phyloP scores from a whole-genome alignment of 1,139 yeast species.

The Taphrina confusa region DNA sequence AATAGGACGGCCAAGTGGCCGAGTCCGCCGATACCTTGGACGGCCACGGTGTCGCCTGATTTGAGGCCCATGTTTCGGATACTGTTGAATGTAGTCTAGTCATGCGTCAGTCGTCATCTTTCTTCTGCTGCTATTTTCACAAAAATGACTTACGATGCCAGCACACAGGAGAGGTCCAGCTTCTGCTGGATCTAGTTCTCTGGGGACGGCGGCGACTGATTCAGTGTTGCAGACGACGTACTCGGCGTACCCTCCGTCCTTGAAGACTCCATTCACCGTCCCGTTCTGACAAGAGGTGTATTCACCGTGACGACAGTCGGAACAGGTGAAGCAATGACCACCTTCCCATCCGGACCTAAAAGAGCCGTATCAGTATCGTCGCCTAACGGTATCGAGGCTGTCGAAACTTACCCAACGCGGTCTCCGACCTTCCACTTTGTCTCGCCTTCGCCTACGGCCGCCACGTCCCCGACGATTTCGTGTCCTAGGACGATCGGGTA shows the following conservation, averaged over 20 bases:
- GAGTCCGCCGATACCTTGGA: conserved; percentile 51
- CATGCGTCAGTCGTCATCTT: conserved; percentile 46
- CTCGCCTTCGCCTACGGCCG: conserved; percentile 59
- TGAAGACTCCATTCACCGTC: conserved; percentile 21
- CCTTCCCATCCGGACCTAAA: conserved; percentile 44
- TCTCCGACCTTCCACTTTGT: conserved; percentile 74
- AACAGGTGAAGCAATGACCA: conserved; percentile 22
- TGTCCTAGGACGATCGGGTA: conserved; percentile 52
- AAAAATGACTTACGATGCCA: conserved; percentile 46
- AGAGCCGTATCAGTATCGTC: neutral
- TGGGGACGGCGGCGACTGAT: conserved; percentile 41
- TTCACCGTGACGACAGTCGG: conserved; percentile 15
- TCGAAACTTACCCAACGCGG: conserved; percentile 55
- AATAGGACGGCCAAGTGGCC: conserved; percentile 51
- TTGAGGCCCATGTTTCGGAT: conserved; percentile 40
- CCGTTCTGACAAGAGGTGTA: conserved; percentile 21
- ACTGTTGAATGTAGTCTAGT: conserved; percentile 18
- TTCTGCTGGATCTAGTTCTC: conserved; percentile 49
- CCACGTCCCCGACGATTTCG: conserved; percentile 60
- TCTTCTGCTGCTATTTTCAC: neutral
- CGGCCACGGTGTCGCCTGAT: conserved; percentile 47
- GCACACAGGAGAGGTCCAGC: conserved; percentile 52
- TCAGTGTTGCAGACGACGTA: conserved; percentile 22
- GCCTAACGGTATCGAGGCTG: no score
- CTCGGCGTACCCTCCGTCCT: conserved; percentile 28